Base-by-base conservation (phyloP, 1,284 basidiomycete species). In the Serendipita sp. region DNA sequence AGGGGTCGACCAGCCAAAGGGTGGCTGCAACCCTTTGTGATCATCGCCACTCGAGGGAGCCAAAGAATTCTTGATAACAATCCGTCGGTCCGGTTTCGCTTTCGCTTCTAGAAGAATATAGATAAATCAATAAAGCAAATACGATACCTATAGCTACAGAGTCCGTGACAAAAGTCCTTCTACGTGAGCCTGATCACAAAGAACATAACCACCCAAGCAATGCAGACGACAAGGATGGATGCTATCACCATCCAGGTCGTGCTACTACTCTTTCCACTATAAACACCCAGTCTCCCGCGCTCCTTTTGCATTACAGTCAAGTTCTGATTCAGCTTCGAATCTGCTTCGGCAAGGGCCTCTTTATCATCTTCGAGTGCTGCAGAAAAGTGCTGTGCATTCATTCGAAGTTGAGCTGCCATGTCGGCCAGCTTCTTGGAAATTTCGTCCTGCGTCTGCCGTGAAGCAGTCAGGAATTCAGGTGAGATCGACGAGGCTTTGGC, bases 331-430 rank as follows among this genome's bases (percentile, higher is more conserved):
- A 91, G 68, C 73, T 88, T 88, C 70, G 79, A 76, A 65, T 83
- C 77, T 45, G 84, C 77, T 22, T 76, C 77, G 78, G 78, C 12
- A 17, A 91, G 71, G 6, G 87, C 76, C 0, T 75, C 75, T 69
- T 83, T 80, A 70, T 91, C 88, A 64, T 81, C 82, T 49, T 74
- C 80, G 1, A 91, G 75, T 12, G 82, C 75, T 2, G 78, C 76
- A 2, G 83, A 79, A 69, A 91, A 90, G 66, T 88, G 81, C 1
- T 82, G 69, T 0, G 86, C 82, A 67, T 91, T 91, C 29, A 78
- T 78, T 68, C 84, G 84, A 55, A 91, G 79, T 71, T 91, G 88
- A 1, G 80, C 74, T 1, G 88, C 85, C 88, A 91, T 91, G 47
- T 80, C 73, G 0, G 84, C 83, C 17, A 91, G 80, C 70, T 91